Evolutionary conservation across 208 protist genomes (phyloP).

Genomic region (Blastocrithidia nonstop): DNA sequence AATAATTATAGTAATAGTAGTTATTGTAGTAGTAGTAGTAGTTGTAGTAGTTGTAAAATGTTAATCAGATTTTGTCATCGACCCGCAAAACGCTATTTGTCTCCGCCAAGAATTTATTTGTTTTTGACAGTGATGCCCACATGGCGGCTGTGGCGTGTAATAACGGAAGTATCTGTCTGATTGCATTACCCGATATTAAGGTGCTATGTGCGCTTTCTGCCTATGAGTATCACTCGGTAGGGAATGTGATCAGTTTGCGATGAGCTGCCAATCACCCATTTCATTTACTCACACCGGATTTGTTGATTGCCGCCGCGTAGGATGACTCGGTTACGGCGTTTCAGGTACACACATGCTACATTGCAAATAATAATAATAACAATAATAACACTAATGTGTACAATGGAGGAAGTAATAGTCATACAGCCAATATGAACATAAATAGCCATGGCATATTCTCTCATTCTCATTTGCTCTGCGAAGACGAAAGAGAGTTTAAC

Average conservation of each 20-base stretch:
- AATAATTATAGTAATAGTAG: no score
- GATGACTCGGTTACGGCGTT: slow-evolving; percentile 70
- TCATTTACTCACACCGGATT: slow-evolving; percentile 26
- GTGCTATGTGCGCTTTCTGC: slow-evolving; percentile 18
- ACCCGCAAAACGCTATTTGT: slow-evolving; percentile 11
- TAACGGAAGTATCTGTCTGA: slow-evolving; percentile 34
- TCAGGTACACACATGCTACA: slow-evolving; percentile 13
- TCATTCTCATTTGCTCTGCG: no score
- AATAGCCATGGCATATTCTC: no score
- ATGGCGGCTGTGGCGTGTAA: slow-evolving; percentile 51
- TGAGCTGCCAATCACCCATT: slow-evolving; percentile 30
- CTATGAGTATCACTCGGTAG: slow-evolving; percentile 51
- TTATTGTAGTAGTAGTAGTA: no score
- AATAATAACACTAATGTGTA: slow-evolving; percentile 1
- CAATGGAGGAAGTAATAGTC: no score
- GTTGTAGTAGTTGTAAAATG: no score
- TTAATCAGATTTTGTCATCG: background rate
- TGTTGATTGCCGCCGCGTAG: slow-evolving; percentile 52
- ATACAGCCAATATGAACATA: no score
- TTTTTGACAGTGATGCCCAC: slow-evolving; percentile 32
- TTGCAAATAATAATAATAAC: slow-evolving; percentile 4
- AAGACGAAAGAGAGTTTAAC: no score
- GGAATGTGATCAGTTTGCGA: slow-evolving; percentile 38
- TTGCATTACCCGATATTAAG: slow-evolving; percentile 37
- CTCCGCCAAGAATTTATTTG: slow-evolving; percentile 14